Conservation (phyloP, 2,329 filamentous ascomycete species). For the Zalaria obscura region DNA sequence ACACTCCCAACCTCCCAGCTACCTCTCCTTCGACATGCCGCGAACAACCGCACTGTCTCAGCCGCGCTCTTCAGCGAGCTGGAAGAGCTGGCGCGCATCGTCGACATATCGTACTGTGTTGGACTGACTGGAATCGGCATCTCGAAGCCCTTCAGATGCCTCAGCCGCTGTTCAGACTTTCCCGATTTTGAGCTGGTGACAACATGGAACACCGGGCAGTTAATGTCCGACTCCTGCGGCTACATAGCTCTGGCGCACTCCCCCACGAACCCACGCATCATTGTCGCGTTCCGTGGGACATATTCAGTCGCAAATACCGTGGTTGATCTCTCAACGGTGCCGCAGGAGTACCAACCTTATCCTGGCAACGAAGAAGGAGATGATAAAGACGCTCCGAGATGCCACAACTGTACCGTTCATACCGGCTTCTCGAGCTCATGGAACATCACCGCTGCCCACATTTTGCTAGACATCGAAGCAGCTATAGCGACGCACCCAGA, state of each 20-base stretch:
- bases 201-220: conserved; percentile 80
- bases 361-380: conserved; percentile 37
- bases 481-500: conserved; percentile 48
- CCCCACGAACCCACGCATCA: conserved; percentile 46
- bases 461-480: conserved; percentile 52
- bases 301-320: conserved; percentile 90
- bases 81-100: conserved; percentile 76
- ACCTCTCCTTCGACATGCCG: conserved; percentile 16
- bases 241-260: conserved; percentile 80
- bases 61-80: conserved; percentile 60
- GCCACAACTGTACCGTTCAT: conserved; percentile 83
- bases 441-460: conserved; percentile 54
- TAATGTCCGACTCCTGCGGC: conserved; percentile 83
- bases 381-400: conserved; percentile 36
- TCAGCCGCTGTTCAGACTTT: conserved; percentile 75
- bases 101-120: conserved; percentile 91
- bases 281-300: conserved; percentile 86
- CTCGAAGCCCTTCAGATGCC: conserved; percentile 67
- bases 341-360: conserved; percentile 85
- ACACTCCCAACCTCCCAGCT: conserved; percentile 12
- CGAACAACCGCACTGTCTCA: conserved; percentile 35
- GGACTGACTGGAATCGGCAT: conserved; percentile 75
- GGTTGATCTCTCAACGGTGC: conserved; percentile 74
- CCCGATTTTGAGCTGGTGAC: conserved; percentile 62
- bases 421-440: conserved; percentile 80